Percentiles rank a stretch among this genome's conserved stretches.
These are phyloP conservation scores for Ceratobasidium sp. DNA, from an alignment of 1,284 basidiomycete genomes.

Conservation along the genomic window DNA sequence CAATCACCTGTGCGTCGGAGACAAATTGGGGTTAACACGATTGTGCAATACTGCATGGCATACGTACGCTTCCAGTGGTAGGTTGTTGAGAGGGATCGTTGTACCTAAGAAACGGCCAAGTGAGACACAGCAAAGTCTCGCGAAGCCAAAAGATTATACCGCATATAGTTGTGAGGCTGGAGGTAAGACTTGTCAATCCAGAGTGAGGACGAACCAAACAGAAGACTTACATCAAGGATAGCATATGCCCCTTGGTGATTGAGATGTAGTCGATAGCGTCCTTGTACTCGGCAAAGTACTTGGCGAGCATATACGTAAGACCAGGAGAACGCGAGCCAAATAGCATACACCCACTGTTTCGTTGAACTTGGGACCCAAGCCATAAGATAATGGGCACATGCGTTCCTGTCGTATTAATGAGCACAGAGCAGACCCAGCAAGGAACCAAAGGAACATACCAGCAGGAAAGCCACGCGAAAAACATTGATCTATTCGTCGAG, in stretches of 20 bases:
- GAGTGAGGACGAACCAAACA: neutral
- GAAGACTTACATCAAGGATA: constrained; percentile 48
- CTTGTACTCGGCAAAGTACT: constrained; percentile 56
- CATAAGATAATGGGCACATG: constrained; percentile 55
- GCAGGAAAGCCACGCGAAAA: constrained; percentile 58
- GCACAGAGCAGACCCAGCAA: neutral
- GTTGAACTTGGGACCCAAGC: constrained; percentile 55
- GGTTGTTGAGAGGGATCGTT: constrained; percentile 57
- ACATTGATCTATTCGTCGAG: constrained; percentile 50
- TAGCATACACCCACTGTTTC: constrained; percentile 51
- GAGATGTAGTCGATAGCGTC: constrained; percentile 57
- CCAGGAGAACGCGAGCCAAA: neutral
- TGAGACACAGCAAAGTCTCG: constrained; percentile 43
- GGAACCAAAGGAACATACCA: constrained; percentile 44
- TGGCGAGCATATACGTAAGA: constrained; percentile 1
- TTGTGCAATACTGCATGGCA: neutral
- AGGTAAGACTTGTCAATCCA: neutral
- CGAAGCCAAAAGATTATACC: constrained; percentile 53
- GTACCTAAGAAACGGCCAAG: constrained; percentile 1
- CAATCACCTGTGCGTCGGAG: constrained; percentile 55
- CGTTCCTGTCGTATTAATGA: constrained; percentile 49
- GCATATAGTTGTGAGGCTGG: constrained; percentile 58
- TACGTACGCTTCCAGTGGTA: constrained; percentile 53
- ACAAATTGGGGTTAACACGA: neutral
- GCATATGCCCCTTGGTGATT: constrained; percentile 53